Evolutionary conservation across 371 early-diverging fungal species (phyloP).

Genomic region (Mortierella sp.): DNA sequence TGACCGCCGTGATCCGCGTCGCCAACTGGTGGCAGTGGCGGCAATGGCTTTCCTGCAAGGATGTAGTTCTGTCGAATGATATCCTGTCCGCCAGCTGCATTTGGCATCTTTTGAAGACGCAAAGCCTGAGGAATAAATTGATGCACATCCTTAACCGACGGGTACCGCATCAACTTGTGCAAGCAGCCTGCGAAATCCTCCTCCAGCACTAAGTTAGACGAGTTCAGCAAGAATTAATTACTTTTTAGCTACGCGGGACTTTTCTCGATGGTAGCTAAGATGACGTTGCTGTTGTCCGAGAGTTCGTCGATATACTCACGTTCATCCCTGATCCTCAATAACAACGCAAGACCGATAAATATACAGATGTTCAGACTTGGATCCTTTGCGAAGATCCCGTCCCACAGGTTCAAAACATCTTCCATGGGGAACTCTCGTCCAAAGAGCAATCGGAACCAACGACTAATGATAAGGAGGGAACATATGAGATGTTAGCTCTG

Average conservation of each 20-base stretch:
- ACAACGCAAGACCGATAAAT: conserved; percentile 83
- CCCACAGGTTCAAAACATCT: conserved; percentile 87
- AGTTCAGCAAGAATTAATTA: background rate
- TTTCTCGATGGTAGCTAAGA: background rate
- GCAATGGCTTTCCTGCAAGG: conserved; percentile 65
- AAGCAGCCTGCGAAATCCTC: conserved; percentile 84
- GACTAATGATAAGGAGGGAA: conserved; percentile 60
- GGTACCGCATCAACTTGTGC: conserved; percentile 83
- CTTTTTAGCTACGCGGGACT: background rate
- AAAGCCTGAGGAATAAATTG: conserved; percentile 77
- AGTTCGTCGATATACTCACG: conserved; percentile 62
- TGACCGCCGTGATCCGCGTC: conserved; percentile 13
- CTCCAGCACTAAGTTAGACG: conserved; percentile 67
- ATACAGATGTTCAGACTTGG: conserved; percentile 81
- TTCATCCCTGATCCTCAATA: conserved; percentile 82
- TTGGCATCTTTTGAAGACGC: conserved; percentile 66
- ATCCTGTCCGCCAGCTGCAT: conserved; percentile 65
- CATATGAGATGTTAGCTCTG: background rate
- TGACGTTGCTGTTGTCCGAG: background rate
- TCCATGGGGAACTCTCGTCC: conserved; percentile 88
- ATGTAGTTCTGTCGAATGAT: conserved; percentile 72
- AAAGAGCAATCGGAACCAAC: conserved; percentile 95
- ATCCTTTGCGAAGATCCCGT: conserved; percentile 88
- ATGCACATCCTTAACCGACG: conserved; percentile 69
- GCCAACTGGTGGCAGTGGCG: conserved; percentile 31